Percentiles rank a stretch among this genome's conserved stretches.
Evolutionary conservation across 257 asterid genomes (phyloP).

Genomic region (Scutellaria barbata): DNA sequence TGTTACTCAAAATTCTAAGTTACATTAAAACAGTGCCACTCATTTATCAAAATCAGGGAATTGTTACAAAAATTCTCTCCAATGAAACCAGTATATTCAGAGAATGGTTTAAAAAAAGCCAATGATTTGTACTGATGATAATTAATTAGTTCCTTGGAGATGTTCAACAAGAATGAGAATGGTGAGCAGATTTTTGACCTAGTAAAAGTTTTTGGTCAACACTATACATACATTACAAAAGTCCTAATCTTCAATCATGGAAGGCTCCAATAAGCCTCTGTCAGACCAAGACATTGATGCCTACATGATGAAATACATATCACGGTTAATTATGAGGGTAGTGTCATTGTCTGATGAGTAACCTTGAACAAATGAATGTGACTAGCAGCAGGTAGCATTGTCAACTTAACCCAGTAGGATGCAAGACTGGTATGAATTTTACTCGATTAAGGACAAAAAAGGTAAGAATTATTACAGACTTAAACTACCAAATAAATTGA

Average conservation of each 20-base stretch:
- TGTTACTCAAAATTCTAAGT: too few relatives aligned
- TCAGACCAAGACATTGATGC: background rate
- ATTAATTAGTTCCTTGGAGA: background rate
- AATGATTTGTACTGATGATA: background rate
- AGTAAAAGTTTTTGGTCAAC: background rate
- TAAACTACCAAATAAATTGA: conserved; percentile 23
- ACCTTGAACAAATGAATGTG: background rate
- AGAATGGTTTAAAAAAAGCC: background rate
- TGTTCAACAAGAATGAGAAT: background rate
- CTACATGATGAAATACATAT: background rate
- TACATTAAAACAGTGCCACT: too few relatives aligned
- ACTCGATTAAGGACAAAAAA: background rate
- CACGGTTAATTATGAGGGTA: background rate
- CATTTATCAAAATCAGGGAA: too few relatives aligned
- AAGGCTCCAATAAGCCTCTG: background rate
- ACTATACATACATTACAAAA: background rate
- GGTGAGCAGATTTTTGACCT: background rate
- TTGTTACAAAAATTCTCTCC: background rate
- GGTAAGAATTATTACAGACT: background rate
- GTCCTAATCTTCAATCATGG: background rate
- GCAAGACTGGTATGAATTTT: background rate
- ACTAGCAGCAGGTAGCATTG: background rate
- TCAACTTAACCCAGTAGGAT: background rate
- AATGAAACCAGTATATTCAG: background rate
- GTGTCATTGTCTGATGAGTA: background rate